Base-by-base conservation (phyloP, 2,329 filamentous ascomycete genomes). In the Diplodia intermedia region DNA sequence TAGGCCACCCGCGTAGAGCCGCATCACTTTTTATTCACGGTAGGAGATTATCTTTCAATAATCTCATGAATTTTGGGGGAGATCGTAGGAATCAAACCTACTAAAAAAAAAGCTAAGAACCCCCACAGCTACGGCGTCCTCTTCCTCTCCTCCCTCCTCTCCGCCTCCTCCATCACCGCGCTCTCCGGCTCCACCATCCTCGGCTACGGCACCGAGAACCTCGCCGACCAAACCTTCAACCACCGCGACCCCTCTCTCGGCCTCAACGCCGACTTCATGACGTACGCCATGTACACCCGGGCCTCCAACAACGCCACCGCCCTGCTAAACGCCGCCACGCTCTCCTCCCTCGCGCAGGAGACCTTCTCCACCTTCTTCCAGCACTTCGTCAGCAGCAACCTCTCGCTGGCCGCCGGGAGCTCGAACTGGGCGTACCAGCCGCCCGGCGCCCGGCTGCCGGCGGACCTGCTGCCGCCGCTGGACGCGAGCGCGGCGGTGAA, bases 201-300 rank as follows among this genome's bases (percentile, higher is more conserved):
- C 6, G 6, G 38, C 38, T 43, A 31, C 23, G 23, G 14, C 14
- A 11, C 15, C 15, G 53, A 36, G 15, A 5, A 29, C 11, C 29
- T 36, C 3, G 15, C 1, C 4, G 71, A 75, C 65, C 73, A 74
- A 38, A 71, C 70, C 0, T 78, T 71, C 65, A 72, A 74, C 29
- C 70, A 76, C 12, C 74, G 74, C 6, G 73, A 76, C 65, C 1
- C 43, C 6, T 49, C 69, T 3, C 26, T 67, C 11, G 75, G 75
- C 0, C 61, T 74, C 2, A 75, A 76, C 63, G 72, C 75, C 73
- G 74, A 77, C 50, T 70, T 77, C 9, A 76, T 77, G 75, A 71
- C 71, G 11, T 73, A 77, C 20, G 54, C 70, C 6, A 78, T 76
- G 75, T 77, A 74, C 54, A 53, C 55, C 1, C 67, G 75, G n/a